Base-by-base conservation (phyloP, 2,329 filamentous ascomycete species). In the Talaromyces funiculosus region DNA sequence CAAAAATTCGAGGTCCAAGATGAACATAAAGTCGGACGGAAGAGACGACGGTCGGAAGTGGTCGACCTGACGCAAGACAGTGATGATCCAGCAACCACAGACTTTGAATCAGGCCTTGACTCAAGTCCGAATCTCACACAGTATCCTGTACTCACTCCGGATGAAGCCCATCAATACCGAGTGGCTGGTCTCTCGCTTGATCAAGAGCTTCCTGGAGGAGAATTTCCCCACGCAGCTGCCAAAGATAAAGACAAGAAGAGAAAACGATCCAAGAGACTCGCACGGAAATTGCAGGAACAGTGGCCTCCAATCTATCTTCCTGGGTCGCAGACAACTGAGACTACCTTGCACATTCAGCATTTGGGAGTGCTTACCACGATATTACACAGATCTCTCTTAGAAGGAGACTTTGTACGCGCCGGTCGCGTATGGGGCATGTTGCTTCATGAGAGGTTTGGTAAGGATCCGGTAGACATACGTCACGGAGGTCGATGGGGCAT, bases 351-450 rank as follows among this genome's bases (percentile, higher is more conserved):
- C 35, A 64, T 76, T 26, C 78, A 76, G 18, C 87, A 92, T 73
- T 73, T 93, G 4, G 80, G 83, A 59, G 83, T 87, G 10, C 75
- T 96, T 60, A 86, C 86, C 1, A 81, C 86, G 3, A 79, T 92
- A 18, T 76, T 94, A 66, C 88, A 94, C 72, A 84, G 84, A 37
- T 90, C 87, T 68, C 80, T 97, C 42, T 81, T 87, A 29, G 80
- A 85, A 63, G 84, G 86, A 33, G 88, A 95, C 68, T 87, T 91
- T 62, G 65, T 80, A 1, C 86, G 89, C 42, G 92, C 92, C 0
- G 84, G 84, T 54, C 81, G 89, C 62, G 89, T 90, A 0, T 93
- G 90, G 81, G 87, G 85, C 1, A 76, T 96, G 65, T 80, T 96
- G 33, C 72, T 92, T 51, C 83, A 88, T 53, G 81, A 85, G 51